Evolutionary conservation across 176 grass and related monocot genomes (phyloP).

Genomic region (Eragrostis curvula): DNA sequence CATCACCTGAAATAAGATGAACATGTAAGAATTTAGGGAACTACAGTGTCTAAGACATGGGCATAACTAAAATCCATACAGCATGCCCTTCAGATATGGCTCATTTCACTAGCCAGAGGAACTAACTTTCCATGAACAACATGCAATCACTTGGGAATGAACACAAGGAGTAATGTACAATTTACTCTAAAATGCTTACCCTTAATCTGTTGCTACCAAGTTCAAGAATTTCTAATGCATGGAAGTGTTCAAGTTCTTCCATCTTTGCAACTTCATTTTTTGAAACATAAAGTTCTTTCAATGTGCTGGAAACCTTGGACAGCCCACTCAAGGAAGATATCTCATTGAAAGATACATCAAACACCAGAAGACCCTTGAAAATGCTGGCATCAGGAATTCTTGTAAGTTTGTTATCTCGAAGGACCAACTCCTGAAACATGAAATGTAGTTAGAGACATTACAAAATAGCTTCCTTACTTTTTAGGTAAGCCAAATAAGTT

Average conservation of each 20-base stretch:
- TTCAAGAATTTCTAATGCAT: slow-evolving; percentile 84
- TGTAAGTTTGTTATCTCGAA: slow-evolving; percentile 94
- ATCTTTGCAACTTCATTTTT: slow-evolving; percentile 94
- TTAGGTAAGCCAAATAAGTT: slow-evolving; percentile 9
- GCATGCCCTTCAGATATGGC: not conserved
- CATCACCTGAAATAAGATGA: slow-evolving; percentile 68
- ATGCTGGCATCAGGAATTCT: slow-evolving; percentile 79
- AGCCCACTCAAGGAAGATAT: slow-evolving; percentile 79
- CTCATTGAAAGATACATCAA: slow-evolving; percentile 99
- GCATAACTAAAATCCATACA: slow-evolving; percentile 7
- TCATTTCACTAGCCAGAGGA: not conserved
- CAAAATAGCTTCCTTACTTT: slow-evolving; percentile 3
- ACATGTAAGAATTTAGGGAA: slow-evolving; percentile 9
- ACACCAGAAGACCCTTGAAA: slow-evolving; percentile 81
- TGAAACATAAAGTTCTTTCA: slow-evolving; percentile 95
- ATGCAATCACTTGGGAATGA: not conserved
- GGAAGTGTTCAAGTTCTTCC: slow-evolving; percentile 87
- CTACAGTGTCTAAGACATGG: not conserved
- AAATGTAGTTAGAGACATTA: slow-evolving; percentile 18
- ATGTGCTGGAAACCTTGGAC: slow-evolving; percentile 71
- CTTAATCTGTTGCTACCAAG: slow-evolving; percentile 96
- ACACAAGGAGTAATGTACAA: not conserved
- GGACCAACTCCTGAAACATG: slow-evolving; percentile 74
- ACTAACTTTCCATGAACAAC: slow-evolving; percentile 23
- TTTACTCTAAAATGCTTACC: slow-evolving; percentile 52